A percentile compares a stretch with the other conserved stretches of the same genome.
Conservation (phyloP, 352 stramenopile species). For the Globisporangium okanoganense region DNA sequence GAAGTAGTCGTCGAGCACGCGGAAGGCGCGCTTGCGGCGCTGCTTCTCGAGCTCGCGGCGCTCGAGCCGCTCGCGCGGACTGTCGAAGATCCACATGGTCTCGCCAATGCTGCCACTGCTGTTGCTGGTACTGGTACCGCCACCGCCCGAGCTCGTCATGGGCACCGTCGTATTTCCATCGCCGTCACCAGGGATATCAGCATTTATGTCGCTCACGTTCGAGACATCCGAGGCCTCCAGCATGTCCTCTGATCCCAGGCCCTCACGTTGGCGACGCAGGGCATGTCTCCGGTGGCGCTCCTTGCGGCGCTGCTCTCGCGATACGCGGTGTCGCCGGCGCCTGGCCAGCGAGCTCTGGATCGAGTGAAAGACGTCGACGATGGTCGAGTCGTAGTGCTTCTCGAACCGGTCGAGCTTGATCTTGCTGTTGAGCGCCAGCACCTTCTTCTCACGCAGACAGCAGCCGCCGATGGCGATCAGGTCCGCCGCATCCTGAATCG, state of each 20-base stretch:
- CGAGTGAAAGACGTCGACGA: constrained; percentile 51
- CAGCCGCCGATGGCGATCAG: constrained; percentile 16
- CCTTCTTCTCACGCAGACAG: constrained; percentile 51
- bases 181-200: constrained; percentile 6
- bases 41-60: constrained; percentile 50
- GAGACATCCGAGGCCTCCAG: background rate
- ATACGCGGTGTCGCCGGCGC: constrained; percentile 7
- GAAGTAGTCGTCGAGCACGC: constrained; percentile 44
- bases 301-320: background rate
- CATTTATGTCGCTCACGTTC: background rate
- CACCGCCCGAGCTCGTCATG: constrained; percentile 28
- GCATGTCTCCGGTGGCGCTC: background rate
- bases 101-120: constrained; percentile 31
- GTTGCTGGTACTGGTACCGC: constrained; percentile 27
- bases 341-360: constrained; percentile 33
- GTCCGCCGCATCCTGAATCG: background rate
- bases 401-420: constrained; percentile 50
- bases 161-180: constrained; percentile 23
- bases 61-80: constrained; percentile 43
- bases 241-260: background rate
- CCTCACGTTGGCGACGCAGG: background rate
- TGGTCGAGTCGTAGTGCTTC: constrained; percentile 60
- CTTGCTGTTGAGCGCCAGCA: constrained; percentile 46
- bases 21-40: constrained; percentile 48
- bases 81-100: constrained; percentile 53